phyloP scores from a whole-genome alignment of 1,284 basidiomycete genomes.

The Cutaneotrichosporon sp. region DNA sequence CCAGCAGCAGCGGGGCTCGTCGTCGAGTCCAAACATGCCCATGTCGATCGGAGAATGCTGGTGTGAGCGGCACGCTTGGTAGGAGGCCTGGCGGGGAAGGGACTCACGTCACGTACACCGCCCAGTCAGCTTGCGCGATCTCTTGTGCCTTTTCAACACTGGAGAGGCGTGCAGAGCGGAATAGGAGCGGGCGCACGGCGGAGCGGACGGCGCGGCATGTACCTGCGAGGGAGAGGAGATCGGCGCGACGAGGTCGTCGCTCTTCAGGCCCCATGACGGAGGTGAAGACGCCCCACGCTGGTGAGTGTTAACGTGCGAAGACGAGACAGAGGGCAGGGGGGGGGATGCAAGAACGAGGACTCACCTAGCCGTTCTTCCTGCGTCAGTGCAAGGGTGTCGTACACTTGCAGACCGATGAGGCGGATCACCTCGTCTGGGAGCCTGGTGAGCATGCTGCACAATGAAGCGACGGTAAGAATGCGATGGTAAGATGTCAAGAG shows the following conservation, averaged over 20 bases:
- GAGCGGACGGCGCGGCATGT: conserved; percentile 35
- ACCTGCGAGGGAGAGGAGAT: conserved; percentile 38
- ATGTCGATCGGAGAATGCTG: conserved; percentile 45
- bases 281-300: conserved; percentile 45
- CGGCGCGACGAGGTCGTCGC: conserved; percentile 36
- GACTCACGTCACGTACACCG: conserved; percentile 39
- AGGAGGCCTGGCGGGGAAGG: too few species aligned
- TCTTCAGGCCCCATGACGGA: conserved; percentile 47
- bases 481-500: too few species aligned
- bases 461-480: too few species aligned
- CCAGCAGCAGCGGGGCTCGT: conserved; percentile 41
- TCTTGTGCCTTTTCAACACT: conserved; percentile 31
- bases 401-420: conserved; percentile 39
- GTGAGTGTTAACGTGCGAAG: conserved; percentile 17
- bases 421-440: conserved; percentile 41
- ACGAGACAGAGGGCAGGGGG: background rate
- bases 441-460: conserved; percentile 9
- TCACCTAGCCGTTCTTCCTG: conserved; percentile 48
- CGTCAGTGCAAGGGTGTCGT: conserved; percentile 44
- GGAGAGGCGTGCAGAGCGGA: conserved; percentile 41
- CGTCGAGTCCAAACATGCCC: conserved; percentile 48
- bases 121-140: conserved; percentile 39
- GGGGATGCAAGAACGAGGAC: conserved; percentile 12
- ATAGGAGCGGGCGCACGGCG: conserved; percentile 41
- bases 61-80: background rate